A percentile compares a stretch with the other conserved stretches of the same genome.
Evolutionary conservation across 2,329 filamentous ascomycete species (phyloP).

Genomic region (Epichloe gansuensis): DNA sequence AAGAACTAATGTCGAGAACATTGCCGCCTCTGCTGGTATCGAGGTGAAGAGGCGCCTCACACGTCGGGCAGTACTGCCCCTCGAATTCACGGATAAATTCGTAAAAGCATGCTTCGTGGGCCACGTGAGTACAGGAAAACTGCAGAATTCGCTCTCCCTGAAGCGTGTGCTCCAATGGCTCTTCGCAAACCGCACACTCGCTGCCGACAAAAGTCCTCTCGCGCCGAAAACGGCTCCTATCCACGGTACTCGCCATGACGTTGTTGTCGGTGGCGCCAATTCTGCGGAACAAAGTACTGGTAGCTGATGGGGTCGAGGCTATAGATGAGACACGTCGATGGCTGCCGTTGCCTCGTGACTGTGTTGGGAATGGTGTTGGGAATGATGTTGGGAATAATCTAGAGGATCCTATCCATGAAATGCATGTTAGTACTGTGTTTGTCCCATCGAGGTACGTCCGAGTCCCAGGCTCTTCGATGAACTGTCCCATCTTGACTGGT

Average conservation of each 20-base stretch:
- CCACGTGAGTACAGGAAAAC: conserved; percentile 92
- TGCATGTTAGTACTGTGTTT: no score
- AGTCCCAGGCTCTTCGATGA: no score
- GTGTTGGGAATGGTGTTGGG: conserved; percentile 15
- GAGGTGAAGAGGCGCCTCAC: conserved; percentile 79
- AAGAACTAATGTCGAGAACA: conserved; percentile 73
- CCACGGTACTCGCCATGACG: conserved; percentile 37
- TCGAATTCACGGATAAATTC: conserved; percentile 95
- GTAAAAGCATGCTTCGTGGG: conserved; percentile 97
- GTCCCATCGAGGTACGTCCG: no score
- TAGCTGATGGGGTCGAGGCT: conserved; percentile 20
- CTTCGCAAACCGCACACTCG: conserved; percentile 92
- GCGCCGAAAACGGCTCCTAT: conserved; percentile 65
- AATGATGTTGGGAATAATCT: conserved; percentile 15
- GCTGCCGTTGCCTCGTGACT: conserved; percentile 14
- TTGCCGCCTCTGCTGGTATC: conserved; percentile 90
- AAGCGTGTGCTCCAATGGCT: conserved; percentile 88
- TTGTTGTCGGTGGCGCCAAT: conserved; percentile 27
- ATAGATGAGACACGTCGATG: conserved; percentile 21
- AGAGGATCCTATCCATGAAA: neutral
- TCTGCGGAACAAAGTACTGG: conserved; percentile 21
- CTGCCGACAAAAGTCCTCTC: conserved; percentile 92
- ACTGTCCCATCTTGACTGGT: neutral
- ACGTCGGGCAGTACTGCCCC: conserved; percentile 85
- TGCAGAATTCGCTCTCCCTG: conserved; percentile 89